A percentile compares a stretch with the other conserved stretches of the same genome.
These are phyloP conservation scores for Alternaria sp. DNA, from an alignment of 2,329 filamentous ascomycete genomes.

Conservation along the genomic window DNA sequence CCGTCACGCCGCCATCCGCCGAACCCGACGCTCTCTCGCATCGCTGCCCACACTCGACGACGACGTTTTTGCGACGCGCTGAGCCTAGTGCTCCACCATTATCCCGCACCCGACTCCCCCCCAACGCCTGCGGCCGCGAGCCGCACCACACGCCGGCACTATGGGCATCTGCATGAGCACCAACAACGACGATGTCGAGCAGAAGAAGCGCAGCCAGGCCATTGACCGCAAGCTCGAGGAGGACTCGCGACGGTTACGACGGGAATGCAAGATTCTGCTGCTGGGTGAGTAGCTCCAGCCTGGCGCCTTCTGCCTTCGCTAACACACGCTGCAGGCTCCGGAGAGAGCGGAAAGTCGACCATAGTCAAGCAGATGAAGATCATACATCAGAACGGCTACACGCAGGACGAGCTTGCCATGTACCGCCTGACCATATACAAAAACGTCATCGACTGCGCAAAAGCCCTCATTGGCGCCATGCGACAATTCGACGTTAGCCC, in stretches of 20 bases:
- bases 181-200: slow-evolving; percentile 83
- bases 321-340: slow-evolving; percentile 73
- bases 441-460: slow-evolving; percentile 96
- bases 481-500: slow-evolving; percentile 88
- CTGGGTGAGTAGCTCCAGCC: slow-evolving; percentile 71
- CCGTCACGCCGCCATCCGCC: slow-evolving; percentile 34
- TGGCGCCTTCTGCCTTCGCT: slow-evolving; percentile 24
- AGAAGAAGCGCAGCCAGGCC: slow-evolving; percentile 95
- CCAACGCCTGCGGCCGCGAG: slow-evolving; percentile 43
- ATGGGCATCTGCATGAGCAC: slow-evolving; percentile 97
- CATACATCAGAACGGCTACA: slow-evolving; percentile 98
- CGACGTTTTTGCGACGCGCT: slow-evolving; percentile 41
- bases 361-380: slow-evolving; percentile 99
- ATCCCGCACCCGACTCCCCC: slow-evolving; percentile 15
- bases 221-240: slow-evolving; percentile 95
- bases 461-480: slow-evolving; percentile 90
- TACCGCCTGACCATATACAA: slow-evolving; percentile 98
- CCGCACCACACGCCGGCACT: slow-evolving; percentile 50
- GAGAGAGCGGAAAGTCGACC: slow-evolving; percentile 98
- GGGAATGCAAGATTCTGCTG: slow-evolving; percentile 98
- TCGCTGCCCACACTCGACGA: slow-evolving; percentile 18
- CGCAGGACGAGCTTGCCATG: slow-evolving; percentile 88
- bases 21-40: slow-evolving; percentile 33
- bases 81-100: slow-evolving; percentile 35
- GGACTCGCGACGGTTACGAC: slow-evolving; percentile 87